Evolutionary conservation across 305 asterid species (phyloP).

Genomic region (Andrographis paniculata): DNA sequence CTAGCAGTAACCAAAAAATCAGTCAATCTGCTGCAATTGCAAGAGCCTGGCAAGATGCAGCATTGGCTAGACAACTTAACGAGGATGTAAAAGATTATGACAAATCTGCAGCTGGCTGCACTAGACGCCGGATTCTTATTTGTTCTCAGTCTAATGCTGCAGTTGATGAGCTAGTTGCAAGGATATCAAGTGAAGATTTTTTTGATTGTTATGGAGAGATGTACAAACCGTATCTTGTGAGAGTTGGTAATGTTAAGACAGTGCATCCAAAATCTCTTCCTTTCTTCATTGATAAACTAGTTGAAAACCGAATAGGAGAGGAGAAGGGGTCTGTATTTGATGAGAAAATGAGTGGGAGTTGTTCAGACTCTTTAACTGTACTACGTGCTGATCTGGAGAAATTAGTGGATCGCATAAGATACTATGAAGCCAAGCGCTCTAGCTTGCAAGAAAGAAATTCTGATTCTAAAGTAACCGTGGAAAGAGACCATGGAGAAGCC

Average conservation of each 20-base stretch:
- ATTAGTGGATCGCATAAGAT: constrained; percentile 71
- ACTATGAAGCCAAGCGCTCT: constrained; percentile 77
- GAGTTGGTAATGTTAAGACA: constrained; percentile 92
- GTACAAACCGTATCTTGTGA: constrained; percentile 84
- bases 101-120: constrained; percentile 33
- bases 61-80: constrained; percentile 71
- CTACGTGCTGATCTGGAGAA: constrained; percentile 75
- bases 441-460: constrained; percentile 50
- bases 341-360: constrained; percentile 35
- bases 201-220: constrained; percentile 64
- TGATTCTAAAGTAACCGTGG: constrained; percentile 34
- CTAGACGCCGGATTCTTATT: constrained; percentile 76
- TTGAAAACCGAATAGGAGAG: constrained; percentile 66
- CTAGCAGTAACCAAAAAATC: constrained; percentile 40
- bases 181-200: constrained; percentile 79
- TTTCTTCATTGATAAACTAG: constrained; percentile 86
- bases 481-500: constrained; percentile 41
- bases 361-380: constrained; percentile 39
- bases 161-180: constrained; percentile 88
- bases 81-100: constrained; percentile 40
- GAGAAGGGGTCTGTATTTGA: constrained; percentile 42
- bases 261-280: constrained; percentile 85
- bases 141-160: constrained; percentile 99
- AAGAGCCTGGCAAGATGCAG: constrained; percentile 99
- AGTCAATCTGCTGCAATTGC: constrained; percentile 84